Evolutionary conservation across 371 early-diverging fungal genomes (phyloP), one percentile per base, ranked within the genome.

Genomic region (Apophysomyces variabilis): DNA sequence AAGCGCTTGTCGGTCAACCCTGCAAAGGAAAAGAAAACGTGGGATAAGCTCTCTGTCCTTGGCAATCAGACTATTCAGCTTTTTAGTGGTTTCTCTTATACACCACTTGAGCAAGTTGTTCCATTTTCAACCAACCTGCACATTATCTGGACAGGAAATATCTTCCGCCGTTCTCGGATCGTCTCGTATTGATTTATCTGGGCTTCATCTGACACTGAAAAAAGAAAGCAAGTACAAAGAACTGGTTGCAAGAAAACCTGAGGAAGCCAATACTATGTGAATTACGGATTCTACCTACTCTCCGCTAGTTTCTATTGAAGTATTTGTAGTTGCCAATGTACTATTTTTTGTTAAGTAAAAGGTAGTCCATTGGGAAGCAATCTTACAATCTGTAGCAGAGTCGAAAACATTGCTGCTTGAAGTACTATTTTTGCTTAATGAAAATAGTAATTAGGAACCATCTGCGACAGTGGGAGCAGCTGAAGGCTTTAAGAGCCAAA

Each of bases 11-110:
- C 41, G 41, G 41, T 21, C 4, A 47, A 47, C 47, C 7, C 47
- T 7, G 7, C 47, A 13, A 47, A 47, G 47, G 47, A 47, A 47
- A 47, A 47, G 5, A 47, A 13, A 16, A 47, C 18, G n/a, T 47
- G 47, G 14, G 14, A 21, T n/a, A 5, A 47, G 21, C 47, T 47
- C 47, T 47, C 9, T 7, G 47, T 47, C 2, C n/a, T 39, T 54
- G 58, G 3, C 58, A 62, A 12, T 57, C 71, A 50, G 13, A 64
- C 71, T 38, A 36, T 69, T 62, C 77, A 76, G 21, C 44, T 74
- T 43, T 74, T 72, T 62, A 70, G 71, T 36, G 41, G 69, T 60
- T 41, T 11, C 26, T n/a, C 37, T 18, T n/a, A 47, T 16, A 47
- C 47, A 18, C 7, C 18, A 2, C 47, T 7, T n/a, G n/a, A 47